Evolutionary conservation across 148 eudicot genomes (phyloP).

Genomic region (Suaeda aralocaspica): DNA sequence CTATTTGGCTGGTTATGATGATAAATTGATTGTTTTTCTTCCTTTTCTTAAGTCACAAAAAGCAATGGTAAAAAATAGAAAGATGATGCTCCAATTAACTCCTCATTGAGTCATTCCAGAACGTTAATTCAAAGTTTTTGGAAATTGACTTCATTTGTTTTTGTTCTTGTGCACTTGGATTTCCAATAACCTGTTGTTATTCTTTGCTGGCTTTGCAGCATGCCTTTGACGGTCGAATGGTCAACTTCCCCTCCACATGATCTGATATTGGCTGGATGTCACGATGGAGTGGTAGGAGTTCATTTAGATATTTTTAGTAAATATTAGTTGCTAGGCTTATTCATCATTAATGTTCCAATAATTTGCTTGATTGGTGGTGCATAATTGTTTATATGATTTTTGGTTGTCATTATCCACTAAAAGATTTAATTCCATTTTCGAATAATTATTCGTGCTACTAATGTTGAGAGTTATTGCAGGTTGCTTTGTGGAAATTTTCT

Average conservation of each 20-base stretch:
- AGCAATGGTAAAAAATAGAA: too few species aligned
- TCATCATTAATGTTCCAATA: not conserved
- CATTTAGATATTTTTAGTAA: not conserved
- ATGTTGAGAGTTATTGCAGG: slow-evolving; percentile 43
- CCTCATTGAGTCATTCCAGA: not conserved
- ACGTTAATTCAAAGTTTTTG: not conserved
- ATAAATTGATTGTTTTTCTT: not conserved
- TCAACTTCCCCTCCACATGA: slow-evolving; percentile 77
- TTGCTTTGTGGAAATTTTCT: slow-evolving; percentile 91
- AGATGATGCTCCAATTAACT: not conserved
- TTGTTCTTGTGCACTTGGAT: not conserved
- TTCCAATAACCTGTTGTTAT: slow-evolving; percentile 2
- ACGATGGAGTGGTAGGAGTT: slow-evolving; percentile 85
- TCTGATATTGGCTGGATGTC: slow-evolving; percentile 85
- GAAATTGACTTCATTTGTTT: not conserved
- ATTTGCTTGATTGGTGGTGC: not conserved
- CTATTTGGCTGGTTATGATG: not conserved
- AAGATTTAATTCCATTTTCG: not conserved
- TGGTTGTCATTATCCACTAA: not conserved
- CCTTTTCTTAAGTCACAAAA: too few species aligned
- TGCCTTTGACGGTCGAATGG: slow-evolving; percentile 92
- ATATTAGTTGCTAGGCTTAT: not conserved
- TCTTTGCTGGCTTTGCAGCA: slow-evolving; percentile 41
- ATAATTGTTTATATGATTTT: slow-evolving; percentile 13
- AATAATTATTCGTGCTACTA: not conserved